Evolutionary conservation across 352 stramenopile genomes (phyloP), one percentile per base, ranked within the genome.

Genomic region (Phytophthora sojae): DNA sequence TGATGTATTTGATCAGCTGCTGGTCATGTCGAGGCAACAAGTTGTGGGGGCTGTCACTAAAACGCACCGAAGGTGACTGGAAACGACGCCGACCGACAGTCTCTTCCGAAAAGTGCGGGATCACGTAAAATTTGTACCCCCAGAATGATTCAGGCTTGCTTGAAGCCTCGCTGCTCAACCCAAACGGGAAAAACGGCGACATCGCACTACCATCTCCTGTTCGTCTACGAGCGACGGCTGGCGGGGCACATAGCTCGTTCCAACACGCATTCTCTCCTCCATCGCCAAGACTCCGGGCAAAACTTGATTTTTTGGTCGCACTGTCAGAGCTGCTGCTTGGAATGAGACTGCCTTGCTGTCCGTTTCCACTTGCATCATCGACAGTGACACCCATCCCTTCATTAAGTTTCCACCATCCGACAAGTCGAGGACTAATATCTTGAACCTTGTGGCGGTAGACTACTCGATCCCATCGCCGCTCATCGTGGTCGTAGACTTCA

Each of bases 71-170:
- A 14, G 77, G 71, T 12, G 82, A 77, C 32, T 81, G 66, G 37
- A 93, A 91, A 11, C 73, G 73, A 15, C 80, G 59, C 9, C 85
- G 82, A 14, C 84, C 82, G 39, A 93, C 79, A 12, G 81, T 88
- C 3, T 75, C 65, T 2, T 62, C 8, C 0, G 84, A 77, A 65
- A 87, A 95, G 64, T 95, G 88, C 1, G 83, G 86, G 26, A 93
- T 90, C 0, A 94, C 79, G 39, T 83, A 89, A 45, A 94, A 93
- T 9, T 79, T 79, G 57, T 92, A 95, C 3, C 88, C 88, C 88
- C 88, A 95, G 23, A 67, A 64, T 1, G 55, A 30, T 37, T 71
- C 66, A 7, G 55, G 14, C 14, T 67, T 60, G 2, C 44, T 60
- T 21, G 26, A 29, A 32, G 39, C 9, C 12, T 59, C 53, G 50